These are phyloP conservation scores for Teratosphaeriaceae sp. DNA, from an alignment of 2,329 filamentous ascomycete species.

Conservation along the genomic window DNA sequence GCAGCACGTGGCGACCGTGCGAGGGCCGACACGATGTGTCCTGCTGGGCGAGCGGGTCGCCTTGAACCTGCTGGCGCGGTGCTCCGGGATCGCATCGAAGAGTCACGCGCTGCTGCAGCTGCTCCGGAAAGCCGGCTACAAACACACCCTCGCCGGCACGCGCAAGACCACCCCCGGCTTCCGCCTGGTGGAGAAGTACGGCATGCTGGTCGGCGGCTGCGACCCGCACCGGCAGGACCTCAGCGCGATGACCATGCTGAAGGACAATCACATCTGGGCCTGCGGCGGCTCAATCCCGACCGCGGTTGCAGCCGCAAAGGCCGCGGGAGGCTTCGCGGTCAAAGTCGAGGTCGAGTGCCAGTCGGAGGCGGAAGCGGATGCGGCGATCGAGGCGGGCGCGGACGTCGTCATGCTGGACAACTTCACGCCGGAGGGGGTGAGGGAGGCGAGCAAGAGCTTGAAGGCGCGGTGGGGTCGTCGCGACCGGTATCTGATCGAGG, in stretches of 20 bases:
- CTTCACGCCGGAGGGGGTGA: constrained; percentile 74
- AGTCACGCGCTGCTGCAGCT: constrained; percentile 42
- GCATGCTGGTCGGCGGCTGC: constrained; percentile 88
- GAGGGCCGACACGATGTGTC: constrained; percentile 73
- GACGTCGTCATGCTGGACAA: constrained; percentile 98
- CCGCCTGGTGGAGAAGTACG: constrained; percentile 94
- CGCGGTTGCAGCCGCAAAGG: constrained; percentile 76
- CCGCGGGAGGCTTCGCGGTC: constrained; percentile 78
- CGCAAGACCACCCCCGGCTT: constrained; percentile 97
- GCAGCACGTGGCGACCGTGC: constrained; percentile 68
- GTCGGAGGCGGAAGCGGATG: constrained; percentile 78
- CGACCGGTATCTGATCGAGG: constrained; percentile 71
- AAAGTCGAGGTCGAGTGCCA: constrained; percentile 97
- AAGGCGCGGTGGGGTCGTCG: constrained; percentile 71
- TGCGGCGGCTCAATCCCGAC: constrained; percentile 73
- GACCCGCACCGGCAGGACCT: constrained; percentile 90
- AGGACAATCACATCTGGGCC: constrained; percentile 98
- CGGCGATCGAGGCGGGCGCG: constrained; percentile 83
- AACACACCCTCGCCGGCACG: constrained; percentile 82
- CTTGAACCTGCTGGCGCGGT: constrained; percentile 82
- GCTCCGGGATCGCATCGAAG: constrained; percentile 80
- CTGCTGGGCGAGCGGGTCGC: constrained; percentile 91
- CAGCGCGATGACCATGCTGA: constrained; percentile 91
- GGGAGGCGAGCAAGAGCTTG: constrained; percentile 63
- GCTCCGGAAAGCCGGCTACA: constrained; percentile 61